Conservation (phyloP, 1,284 basidiomycete genomes). For the Boletus albobrunnescens region DNA sequence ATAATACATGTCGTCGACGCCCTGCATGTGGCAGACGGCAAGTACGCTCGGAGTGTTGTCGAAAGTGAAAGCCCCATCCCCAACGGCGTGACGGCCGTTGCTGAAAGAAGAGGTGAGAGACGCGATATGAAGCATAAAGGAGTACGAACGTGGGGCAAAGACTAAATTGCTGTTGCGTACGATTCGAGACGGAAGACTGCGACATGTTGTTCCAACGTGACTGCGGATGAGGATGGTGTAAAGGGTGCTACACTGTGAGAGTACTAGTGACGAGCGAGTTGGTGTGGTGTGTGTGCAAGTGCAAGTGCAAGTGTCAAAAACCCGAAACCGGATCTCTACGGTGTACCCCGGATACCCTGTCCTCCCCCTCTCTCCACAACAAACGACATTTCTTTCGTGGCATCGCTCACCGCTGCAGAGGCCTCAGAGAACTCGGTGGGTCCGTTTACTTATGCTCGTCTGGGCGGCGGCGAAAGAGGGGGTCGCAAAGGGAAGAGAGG, state of each 20-base stretch:
- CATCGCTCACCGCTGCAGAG: too few relatives aligned
- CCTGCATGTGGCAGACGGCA: slow-evolving; percentile 78
- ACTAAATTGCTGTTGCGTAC: slow-evolving; percentile 77
- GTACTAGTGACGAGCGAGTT: slow-evolving; percentile 16
- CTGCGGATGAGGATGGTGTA: slow-evolving; percentile 21
- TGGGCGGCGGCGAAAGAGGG: not conserved
- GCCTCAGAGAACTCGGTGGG: too few relatives aligned
- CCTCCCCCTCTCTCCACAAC: not conserved
- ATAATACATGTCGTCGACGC: slow-evolving; percentile 77
- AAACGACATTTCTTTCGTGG: too few relatives aligned
- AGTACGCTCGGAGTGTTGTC: slow-evolving; percentile 77
- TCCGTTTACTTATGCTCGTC: not conserved
- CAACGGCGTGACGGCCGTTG: slow-evolving; percentile 91
- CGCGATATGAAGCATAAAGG: slow-evolving; percentile 15
- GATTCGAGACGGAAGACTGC: slow-evolving; percentile 62
- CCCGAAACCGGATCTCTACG: slow-evolving; percentile 2
- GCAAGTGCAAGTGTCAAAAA: not conserved
- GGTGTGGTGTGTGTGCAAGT: slow-evolving; percentile 12
- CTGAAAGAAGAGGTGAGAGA: slow-evolving; percentile 38
- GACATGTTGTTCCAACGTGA: slow-evolving; percentile 83
- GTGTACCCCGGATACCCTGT: slow-evolving; percentile 21
- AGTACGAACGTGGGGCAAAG: slow-evolving; percentile 75
- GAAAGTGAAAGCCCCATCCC: slow-evolving; percentile 81
- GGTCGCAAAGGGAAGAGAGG: not conserved
- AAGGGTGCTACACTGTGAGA: slow-evolving; percentile 5